Conservation (phyloP, 257 asterid genomes). For the Solanum etuberosum region DNA sequence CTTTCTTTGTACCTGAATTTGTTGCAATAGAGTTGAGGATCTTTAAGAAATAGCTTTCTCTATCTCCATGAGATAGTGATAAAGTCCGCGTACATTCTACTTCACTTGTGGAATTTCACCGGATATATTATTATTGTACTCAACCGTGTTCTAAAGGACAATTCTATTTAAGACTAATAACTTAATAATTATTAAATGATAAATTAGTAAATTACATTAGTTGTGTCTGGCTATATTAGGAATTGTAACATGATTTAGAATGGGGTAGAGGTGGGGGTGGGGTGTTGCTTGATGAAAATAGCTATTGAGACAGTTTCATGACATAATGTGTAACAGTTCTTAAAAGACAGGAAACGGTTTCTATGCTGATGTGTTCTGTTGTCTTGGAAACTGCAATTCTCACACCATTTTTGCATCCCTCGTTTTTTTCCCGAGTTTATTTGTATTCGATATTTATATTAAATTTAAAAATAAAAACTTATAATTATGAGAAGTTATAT, state of each 20-base stretch:
- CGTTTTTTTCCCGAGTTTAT: fast-evolving
- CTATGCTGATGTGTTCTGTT: slow-evolving; percentile 2
- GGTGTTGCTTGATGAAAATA: not conserved
- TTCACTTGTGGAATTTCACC: not conserved
- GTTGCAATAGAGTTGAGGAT: not conserved
- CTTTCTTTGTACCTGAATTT: fast-evolving
- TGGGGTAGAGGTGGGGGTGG: not conserved
- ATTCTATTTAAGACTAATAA: not conserved
- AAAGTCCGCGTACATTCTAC: no score
- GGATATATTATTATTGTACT: no score
- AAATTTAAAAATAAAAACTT: not conserved
- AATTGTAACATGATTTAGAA: not conserved
- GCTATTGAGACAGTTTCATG: slow-evolving; percentile 15
- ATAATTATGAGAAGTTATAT: not conserved
- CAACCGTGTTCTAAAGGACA: not conserved
- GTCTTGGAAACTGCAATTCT: not conserved
- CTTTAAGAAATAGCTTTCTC: no score
- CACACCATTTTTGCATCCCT: not conserved
- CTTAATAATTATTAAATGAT: not conserved
- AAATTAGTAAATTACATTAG: not conserved
- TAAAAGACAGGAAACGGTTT: slow-evolving; percentile 20
- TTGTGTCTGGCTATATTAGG: not conserved
- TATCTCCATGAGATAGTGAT: fast-evolving
- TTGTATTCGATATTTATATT: not conserved
- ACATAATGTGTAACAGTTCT: slow-evolving; percentile 19